A percentile compares a stretch with the other conserved stretches of the same genome.
Evolutionary conservation across 192 early-diverging fungal genomes (phyloP).

Genomic region (Coemansia sp.): DNA sequence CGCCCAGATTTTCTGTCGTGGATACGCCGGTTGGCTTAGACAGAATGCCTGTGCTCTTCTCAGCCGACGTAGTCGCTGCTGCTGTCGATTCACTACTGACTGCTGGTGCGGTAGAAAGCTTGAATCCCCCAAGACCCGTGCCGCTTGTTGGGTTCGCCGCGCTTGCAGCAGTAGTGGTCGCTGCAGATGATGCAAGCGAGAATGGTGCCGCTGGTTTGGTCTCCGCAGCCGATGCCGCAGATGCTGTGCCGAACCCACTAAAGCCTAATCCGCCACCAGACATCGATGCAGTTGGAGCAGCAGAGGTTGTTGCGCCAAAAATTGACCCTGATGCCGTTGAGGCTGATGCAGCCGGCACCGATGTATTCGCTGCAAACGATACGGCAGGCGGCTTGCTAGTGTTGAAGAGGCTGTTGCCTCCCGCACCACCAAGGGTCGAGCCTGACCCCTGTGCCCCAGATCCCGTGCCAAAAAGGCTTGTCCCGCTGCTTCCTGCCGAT

Average conservation of each 20-base stretch:
- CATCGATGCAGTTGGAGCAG: conserved; percentile 17
- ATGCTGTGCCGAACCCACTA: conserved; percentile 9
- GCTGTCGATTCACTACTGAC: conserved; percentile 10
- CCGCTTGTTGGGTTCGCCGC: conserved; percentile 47
- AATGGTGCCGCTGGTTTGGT: conserved; percentile 10
- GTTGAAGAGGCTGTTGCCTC: conserved; percentile 7
- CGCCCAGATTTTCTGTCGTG: background rate
- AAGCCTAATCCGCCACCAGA: conserved; percentile 16
- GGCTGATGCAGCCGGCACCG: conserved; percentile 13
- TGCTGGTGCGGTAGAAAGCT: conserved; percentile 34
- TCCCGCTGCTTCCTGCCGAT: background rate
- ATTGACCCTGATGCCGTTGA: conserved; percentile 11
- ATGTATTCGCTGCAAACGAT: background rate
- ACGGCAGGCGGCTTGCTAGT: conserved; percentile 10
- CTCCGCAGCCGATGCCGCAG: conserved; percentile 13
- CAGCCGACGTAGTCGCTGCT: background rate
- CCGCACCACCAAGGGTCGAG: background rate
- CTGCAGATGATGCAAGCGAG: conserved; percentile 20
- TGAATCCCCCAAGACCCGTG: conserved; percentile 48
- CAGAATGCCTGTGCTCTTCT: background rate
- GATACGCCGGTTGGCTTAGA: background rate
- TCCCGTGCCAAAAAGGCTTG: background rate
- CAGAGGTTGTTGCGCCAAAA: conserved; percentile 8
- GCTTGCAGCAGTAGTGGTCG: conserved; percentile 31
- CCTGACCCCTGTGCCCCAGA: background rate